Percentiles rank a stretch among this genome's conserved stretches.
Conservation (phyloP, 2,329 filamentous ascomycete genomes). For the Hymenoscyphus fraxineus region DNA sequence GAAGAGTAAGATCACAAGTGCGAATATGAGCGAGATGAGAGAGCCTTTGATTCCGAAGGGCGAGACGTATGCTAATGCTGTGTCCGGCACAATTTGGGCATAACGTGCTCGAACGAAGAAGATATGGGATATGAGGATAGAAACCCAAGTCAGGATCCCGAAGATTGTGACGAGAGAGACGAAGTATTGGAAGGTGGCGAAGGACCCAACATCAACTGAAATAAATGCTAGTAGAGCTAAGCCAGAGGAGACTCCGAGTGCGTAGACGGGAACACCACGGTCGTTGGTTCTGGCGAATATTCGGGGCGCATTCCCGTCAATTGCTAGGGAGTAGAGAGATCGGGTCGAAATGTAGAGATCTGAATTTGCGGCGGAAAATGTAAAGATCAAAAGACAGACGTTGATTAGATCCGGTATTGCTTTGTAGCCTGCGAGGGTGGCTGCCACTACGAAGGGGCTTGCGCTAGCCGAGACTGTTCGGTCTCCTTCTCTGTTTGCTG, state of each 20-base stretch:
- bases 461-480: constrained; percentile 43
- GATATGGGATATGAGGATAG: constrained; percentile 61
- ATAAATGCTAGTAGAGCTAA: constrained; percentile 68
- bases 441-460: constrained; percentile 53
- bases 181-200: constrained; percentile 67
- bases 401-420: constrained; percentile 67
- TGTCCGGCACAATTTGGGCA: constrained; percentile 56
- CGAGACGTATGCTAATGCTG: constrained; percentile 60
- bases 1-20: constrained; percentile 70
- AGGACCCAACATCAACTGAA: constrained; percentile 53
- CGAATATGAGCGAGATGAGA: constrained; percentile 64
- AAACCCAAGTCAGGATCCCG: constrained; percentile 34
- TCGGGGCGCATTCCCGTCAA: constrained; percentile 61
- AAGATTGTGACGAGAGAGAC: constrained; percentile 56
- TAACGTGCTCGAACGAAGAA: constrained; percentile 60
- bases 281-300: constrained; percentile 55
- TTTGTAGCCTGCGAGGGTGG: constrained; percentile 60
- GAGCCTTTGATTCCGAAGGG: constrained; percentile 72
- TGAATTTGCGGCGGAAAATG: constrained; percentile 58
- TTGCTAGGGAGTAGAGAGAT: constrained; percentile 64
- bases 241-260: constrained; percentile 42
- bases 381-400: constrained; percentile 64
- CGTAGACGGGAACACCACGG: constrained; percentile 48
- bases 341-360: constrained; percentile 64
- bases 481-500: constrained; percentile 41